A percentile compares a stretch with the other conserved stretches of the same genome.
Conservation (phyloP, 768 basidiomycete genomes). For the Tulasnella sp. region DNA sequence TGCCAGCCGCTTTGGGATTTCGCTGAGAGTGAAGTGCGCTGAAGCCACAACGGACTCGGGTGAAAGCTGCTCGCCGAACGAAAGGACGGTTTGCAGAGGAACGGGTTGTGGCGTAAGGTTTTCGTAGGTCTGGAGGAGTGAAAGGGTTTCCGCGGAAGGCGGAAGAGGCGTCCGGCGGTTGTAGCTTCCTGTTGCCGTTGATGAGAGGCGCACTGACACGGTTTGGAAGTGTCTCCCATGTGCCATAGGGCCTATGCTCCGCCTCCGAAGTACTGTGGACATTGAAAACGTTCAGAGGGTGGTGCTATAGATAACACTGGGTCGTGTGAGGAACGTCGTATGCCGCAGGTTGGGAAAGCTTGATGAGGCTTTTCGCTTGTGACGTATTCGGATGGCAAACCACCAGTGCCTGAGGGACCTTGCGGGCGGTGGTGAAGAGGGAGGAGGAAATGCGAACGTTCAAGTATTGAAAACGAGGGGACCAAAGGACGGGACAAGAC, state of each 20-base stretch:
- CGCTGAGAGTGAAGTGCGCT: slow-evolving; percentile 59
- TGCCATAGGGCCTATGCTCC: neutral
- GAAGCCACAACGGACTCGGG: slow-evolving; percentile 63
- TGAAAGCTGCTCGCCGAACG: slow-evolving; percentile 67
- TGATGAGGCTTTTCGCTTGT: no score
- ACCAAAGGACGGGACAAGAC: neutral
- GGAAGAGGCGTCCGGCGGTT: slow-evolving; percentile 15
- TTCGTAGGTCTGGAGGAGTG: slow-evolving; percentile 55
- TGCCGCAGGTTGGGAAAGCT: neutral
- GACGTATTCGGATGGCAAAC: no score
- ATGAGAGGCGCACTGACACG: neutral
- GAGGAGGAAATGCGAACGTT: no score
- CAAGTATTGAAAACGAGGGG: no score
- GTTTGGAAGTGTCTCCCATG: neutral
- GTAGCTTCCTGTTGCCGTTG: neutral
- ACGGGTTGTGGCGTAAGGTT: slow-evolving; percentile 58
- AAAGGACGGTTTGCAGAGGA: slow-evolving; percentile 63
- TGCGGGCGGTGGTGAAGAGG: no score
- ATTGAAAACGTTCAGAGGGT: neutral
- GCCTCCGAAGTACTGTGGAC: neutral
- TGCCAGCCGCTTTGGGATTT: slow-evolving; percentile 70
- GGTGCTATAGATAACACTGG: neutral
- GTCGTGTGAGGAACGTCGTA: neutral
- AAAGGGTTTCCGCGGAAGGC: slow-evolving; percentile 43
- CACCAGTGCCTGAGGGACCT: no score